Base-by-base conservation (phyloP, 805 yeast genomes). In the Wickerhamomyces sydowiorum region DNA sequence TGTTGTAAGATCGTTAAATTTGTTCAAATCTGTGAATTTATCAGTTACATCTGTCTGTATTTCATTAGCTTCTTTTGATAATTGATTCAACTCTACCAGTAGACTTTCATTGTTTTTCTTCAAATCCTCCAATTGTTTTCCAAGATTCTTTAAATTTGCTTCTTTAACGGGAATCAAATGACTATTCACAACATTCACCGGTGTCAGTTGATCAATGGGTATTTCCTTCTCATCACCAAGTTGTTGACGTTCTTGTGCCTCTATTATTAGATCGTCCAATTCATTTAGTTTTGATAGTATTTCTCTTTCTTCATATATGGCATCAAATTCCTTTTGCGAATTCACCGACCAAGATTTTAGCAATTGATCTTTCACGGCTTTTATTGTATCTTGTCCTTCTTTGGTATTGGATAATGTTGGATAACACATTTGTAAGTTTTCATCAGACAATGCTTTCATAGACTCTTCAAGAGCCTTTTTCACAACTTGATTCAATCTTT, bases 391-490 rank as follows among this genome's bases (percentile, higher is more conserved):
- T 14, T 57, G 50, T 1, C 80, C 81, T 12, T 64, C 66, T 14
- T 58, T 60, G 12, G 71, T 53, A 7, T 52, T 41, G 2, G 76
- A 64, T 7, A 78, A 59, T 5, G 65, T 56, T 4, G 85, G 85
- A 50, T 71, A 79, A 50, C 83, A 78, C 13, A 66, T 49, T 22
- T 64, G 56, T 17, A 79, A 53, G 43, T 73, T 74, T 15, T 75
- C 81, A 7, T 66, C 57, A 4, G 74, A 63, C 22, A 79, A 54
- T 20, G 71, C 66, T 45, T 67, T 70, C 38, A 75, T 70, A 3
- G 79, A 69, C 47, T 73, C 78, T 22, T 71, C 73, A 10, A 79
- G 63, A 0, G 84, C 81, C 42, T 75, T 69, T 2, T 60, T 57
- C 37, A 75, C 65, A 20, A 78, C 76, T 23, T 67, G 61, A 36